These are phyloP conservation scores for Apium graveolens DNA, from an alignment of 129 eudicot genomes.

Conservation along the genomic window DNA sequence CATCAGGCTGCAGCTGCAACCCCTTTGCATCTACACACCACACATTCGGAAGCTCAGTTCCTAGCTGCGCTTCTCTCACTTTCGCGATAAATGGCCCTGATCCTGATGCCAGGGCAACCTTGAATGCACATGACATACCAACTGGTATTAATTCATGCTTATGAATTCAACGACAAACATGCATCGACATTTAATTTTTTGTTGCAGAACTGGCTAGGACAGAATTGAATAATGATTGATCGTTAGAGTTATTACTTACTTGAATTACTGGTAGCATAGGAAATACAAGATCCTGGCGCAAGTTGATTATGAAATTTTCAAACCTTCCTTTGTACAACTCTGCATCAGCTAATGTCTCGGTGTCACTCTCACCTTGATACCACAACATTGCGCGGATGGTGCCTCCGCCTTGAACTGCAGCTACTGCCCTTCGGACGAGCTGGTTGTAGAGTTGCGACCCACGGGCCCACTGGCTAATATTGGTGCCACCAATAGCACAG, in stretches of 20 bases:
- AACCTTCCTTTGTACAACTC: constrained; percentile 32
- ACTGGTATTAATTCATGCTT: not conserved
- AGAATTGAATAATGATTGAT: too few species aligned
- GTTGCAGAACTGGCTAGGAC: not conserved
- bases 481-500: constrained; percentile 78
- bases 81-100: constrained; percentile 32
- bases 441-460: constrained; percentile 38
- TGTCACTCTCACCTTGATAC: constrained; percentile 78
- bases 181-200: not conserved
- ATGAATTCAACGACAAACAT: not conserved
- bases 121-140: constrained; percentile 2
- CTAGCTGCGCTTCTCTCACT: constrained; percentile 58
- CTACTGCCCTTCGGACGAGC: constrained; percentile 37
- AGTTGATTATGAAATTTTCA: constrained; percentile 28
- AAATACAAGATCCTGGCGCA: constrained; percentile 34
- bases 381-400: constrained; percentile 41
- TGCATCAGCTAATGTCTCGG: constrained; percentile 31
- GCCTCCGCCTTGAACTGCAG: constrained; percentile 46
- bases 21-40: constrained; percentile 65
- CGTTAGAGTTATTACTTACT: constrained; percentile 20
- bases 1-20: constrained; percentile 43
- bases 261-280: constrained; percentile 41
- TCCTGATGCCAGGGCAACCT: constrained; percentile 75
- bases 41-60: constrained; percentile 41
- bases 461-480: constrained; percentile 49